A percentile compares a stretch with the other conserved stretches of the same genome.
Conservation (phyloP, 2,329 filamentous ascomycete genomes). For the Metarhizium guizhouense region DNA sequence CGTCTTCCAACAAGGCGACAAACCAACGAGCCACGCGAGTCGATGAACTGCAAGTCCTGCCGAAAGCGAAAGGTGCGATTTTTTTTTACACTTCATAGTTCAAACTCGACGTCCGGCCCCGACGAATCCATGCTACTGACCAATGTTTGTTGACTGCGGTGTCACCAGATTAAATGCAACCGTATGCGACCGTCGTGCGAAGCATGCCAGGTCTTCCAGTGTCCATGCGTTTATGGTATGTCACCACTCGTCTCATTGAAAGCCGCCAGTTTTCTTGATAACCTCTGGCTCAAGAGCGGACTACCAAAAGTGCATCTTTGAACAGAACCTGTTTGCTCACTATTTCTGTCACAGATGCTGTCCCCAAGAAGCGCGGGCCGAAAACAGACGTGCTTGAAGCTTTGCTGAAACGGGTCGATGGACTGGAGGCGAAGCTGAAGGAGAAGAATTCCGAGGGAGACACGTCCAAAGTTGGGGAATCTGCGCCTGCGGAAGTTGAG, state of each 20-base stretch:
- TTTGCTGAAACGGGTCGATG: conserved; percentile 75
- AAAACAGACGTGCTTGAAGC: conserved; percentile 87
- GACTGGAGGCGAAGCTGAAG: conserved; percentile 71
- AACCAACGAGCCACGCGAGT: conserved; percentile 71
- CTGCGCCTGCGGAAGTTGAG: background rate
- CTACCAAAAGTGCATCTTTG: background rate
- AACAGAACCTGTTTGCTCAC: conserved; percentile 1
- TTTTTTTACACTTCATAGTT: background rate
- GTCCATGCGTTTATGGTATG: conserved; percentile 79
- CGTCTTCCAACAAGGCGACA: conserved; percentile 62
- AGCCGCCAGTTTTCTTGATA: background rate
- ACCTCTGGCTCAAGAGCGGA: background rate
- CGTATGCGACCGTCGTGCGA: conserved; percentile 76
- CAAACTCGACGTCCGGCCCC: background rate
- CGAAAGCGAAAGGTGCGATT: conserved; percentile 73
- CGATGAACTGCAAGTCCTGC: conserved; percentile 95
- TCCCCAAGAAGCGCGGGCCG: conserved; percentile 81
- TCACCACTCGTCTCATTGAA: conserved; percentile 3
- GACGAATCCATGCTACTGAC: background rate
- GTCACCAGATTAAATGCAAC: conserved; percentile 78
- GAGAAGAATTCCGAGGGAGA: conserved; percentile 44
- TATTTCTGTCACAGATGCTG: conserved; percentile 51
- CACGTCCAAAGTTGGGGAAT: background rate
- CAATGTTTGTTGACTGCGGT: background rate
- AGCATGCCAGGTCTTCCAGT: conserved; percentile 83